Conservation (phyloP, 805 yeast genomes). For the Maudiozyma saulgeensis region DNA sequence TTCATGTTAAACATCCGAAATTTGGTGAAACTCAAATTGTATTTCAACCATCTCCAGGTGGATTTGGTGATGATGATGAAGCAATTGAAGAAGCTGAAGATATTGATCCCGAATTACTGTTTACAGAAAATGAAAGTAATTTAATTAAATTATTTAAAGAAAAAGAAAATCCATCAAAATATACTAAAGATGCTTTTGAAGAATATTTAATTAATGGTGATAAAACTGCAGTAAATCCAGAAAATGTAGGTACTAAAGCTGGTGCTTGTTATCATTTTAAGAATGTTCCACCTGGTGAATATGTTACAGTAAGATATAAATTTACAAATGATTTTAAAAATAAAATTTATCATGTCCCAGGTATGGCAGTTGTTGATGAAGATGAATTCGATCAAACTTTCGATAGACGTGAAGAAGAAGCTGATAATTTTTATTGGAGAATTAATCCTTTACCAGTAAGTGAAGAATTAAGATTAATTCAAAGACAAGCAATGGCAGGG, state of each 20-base stretch:
- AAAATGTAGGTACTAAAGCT: conserved; percentile 65
- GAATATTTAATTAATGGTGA: conserved; percentile 55
- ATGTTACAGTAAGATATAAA: conserved; percentile 75
- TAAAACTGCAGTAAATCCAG: conserved; percentile 60
- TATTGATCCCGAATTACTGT: conserved; percentile 65
- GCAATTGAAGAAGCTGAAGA: conserved; percentile 32
- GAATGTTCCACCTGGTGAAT: conserved; percentile 79
- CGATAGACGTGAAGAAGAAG: conserved; percentile 70
- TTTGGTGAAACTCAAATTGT: conserved; percentile 57
- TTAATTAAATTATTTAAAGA: conserved; percentile 55
- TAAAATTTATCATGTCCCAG: conserved; percentile 23
- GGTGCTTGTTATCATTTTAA: conserved; percentile 79
- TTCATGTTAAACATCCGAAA: conserved; percentile 57
- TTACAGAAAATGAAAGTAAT: conserved; percentile 88
- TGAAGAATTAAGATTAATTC: conserved; percentile 71
- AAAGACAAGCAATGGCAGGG: conserved; percentile 91
- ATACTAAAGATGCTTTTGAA: conserved; percentile 86
- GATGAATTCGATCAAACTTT: conserved; percentile 62
- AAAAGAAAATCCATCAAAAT: conserved; percentile 44
- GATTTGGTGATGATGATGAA: conserved; percentile 29
- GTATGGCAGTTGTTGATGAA: conserved; percentile 49
- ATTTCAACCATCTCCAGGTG: conserved; percentile 84
- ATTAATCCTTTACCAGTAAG: conserved; percentile 78
- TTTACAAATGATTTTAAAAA: conserved; percentile 36
- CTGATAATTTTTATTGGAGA: conserved; percentile 87